Base-by-base conservation (phyloP, 768 basidiomycete species). In the Lepiota venenata region DNA sequence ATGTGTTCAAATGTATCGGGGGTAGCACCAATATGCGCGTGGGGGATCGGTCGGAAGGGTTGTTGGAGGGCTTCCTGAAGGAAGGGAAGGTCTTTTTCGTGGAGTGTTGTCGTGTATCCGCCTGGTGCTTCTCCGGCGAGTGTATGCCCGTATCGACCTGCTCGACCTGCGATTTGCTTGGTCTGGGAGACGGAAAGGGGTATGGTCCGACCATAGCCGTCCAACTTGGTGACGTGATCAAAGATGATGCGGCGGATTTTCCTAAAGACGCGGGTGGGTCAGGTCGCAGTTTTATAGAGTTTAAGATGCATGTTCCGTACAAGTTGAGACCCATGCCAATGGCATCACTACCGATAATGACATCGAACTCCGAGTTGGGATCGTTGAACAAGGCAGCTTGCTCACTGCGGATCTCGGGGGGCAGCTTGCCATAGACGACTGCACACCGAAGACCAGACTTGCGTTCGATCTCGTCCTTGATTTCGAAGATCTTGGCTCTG, bases 251-350 rank as follows among this genome's bases (percentile, higher is more conserved):
- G 66, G n/a, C 57, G 58, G 48, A 63, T 56, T 58, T 58, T 58
- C 16, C 56, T 57, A 21, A 8, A 14, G 14, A 44, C 1, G 16
- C 20, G 2, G 6, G n/a, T n/a, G n/a, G n/a, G n/a, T n/a, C n/a
- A n/a, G n/a, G n/a, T n/a, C n/a, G n/a, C n/a, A n/a, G n/a, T n/a
- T n/a, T n/a, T n/a, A n/a, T n/a, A n/a, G n/a, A n/a, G n/a, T n/a
- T n/a, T n/a, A n/a, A n/a, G n/a, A n/a, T n/a, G n/a, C 22, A 11
- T 6, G 18, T n/a, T n/a, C n/a, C 48, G 44, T 67, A 98, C 97
- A 99, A 71, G 65, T 99, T 98, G 18, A 99, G 77, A 0, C 97
- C 97, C 93, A 99, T 95, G 1, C 97, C 94, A 46, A 98, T 87
- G 0, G 94, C 93, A 63, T 99, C 97, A 61, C 91, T 94, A 1